phyloP scores from a whole-genome alignment of 2,329 filamentous ascomycete genomes.

The Sphaceloma murrayae region DNA sequence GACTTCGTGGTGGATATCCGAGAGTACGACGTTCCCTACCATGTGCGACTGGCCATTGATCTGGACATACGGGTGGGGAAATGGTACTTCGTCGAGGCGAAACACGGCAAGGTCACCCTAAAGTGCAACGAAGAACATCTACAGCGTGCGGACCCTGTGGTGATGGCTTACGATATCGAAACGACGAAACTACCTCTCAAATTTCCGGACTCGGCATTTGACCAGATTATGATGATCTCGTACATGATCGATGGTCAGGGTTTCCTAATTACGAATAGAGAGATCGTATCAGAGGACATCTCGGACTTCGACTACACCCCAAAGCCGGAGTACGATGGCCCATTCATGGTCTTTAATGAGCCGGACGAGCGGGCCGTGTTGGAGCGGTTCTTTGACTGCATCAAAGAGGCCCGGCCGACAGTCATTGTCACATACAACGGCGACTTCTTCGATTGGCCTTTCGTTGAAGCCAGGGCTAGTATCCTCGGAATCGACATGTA shows the following conservation, averaged over 20 bases:
- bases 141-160: constrained; percentile 86
- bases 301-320: constrained; percentile 97
- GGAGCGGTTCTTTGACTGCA: constrained; percentile 87
- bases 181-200: constrained; percentile 93
- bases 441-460: constrained; percentile 99
- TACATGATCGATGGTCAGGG: constrained; percentile 99
- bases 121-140: constrained; percentile 78
- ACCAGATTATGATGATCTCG: constrained; percentile 99
- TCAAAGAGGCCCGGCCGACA: constrained; percentile 88
- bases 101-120: constrained; percentile 79
- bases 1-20: constrained; percentile 97
- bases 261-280: constrained; percentile 93
- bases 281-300: constrained; percentile 96
- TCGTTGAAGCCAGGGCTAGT: constrained; percentile 86
- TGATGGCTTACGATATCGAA: constrained; percentile 98
- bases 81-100: constrained; percentile 94
- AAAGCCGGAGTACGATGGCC: constrained; percentile 87
- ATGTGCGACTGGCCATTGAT: constrained; percentile 97
- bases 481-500: constrained; percentile 99
- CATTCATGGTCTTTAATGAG: constrained; percentile 98
- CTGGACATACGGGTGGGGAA: constrained; percentile 88
- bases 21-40: constrained; percentile 98
- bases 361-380: constrained; percentile 80
- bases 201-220: constrained; percentile 87
- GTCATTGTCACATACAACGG: constrained; percentile 99